phyloP scores from a whole-genome alignment of 192 early-diverging fungal species.

The Pecoramyces ruminantium region DNA sequence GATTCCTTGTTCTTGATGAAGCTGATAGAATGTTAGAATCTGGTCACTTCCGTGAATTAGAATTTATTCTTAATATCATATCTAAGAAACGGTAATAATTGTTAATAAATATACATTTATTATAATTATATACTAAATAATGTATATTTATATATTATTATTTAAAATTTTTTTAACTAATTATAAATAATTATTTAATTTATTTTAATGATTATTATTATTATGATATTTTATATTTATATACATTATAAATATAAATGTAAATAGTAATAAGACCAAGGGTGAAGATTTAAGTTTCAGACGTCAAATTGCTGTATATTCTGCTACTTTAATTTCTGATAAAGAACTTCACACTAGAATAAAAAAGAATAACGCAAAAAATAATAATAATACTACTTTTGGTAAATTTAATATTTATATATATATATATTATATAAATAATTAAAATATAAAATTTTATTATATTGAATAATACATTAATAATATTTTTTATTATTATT shows the following conservation, averaged over 20 bases:
- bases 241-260: neutral
- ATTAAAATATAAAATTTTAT: too few relatives aligned
- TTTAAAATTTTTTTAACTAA: too few relatives aligned
- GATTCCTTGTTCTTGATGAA: constrained; percentile 47
- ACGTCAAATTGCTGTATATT: constrained; percentile 84
- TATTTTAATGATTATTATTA: too few relatives aligned
- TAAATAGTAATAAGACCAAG: neutral
- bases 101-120: too few relatives aligned
- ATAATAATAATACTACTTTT: neutral
- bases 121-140: too few relatives aligned
- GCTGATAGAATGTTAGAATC: constrained; percentile 70
- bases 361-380: neutral
- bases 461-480: too few relatives aligned
- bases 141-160: too few relatives aligned
- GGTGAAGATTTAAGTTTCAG: neutral
- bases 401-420: neutral
- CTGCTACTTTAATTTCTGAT: constrained; percentile 53
- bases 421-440: too few relatives aligned
- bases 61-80: constrained; percentile 31
- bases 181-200: too few relatives aligned
- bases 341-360: neutral
- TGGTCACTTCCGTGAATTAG: constrained; percentile 59
- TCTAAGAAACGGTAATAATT: constrained; percentile 9
- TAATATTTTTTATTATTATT: too few relatives aligned
- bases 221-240: too few relatives aligned